Evolutionary conservation across 164 flowering plant genomes (phyloP).

Genomic region (Amborella trichopoda): DNA sequence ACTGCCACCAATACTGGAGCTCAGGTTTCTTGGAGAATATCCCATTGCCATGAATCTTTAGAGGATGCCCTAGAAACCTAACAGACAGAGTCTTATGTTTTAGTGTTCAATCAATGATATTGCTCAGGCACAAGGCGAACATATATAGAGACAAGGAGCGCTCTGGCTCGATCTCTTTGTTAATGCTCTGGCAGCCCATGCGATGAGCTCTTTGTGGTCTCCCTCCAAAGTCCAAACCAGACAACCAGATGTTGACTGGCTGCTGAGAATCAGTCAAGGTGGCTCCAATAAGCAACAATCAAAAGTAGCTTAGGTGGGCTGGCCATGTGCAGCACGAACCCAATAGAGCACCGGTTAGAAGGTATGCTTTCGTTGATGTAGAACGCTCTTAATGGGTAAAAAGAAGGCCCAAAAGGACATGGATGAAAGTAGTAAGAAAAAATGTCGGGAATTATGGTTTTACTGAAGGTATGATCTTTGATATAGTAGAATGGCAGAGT

Average conservation of each 20-base stretch:
- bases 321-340: no score
- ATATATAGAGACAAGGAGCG: neutral
- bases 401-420: no score
- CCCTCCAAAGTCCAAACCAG: conserved; percentile 14
- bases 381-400: no score
- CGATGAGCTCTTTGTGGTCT: conserved; percentile 2
- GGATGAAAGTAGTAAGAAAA: no score
- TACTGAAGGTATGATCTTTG: no score
- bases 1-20: neutral
- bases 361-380: no score
- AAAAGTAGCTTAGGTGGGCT: no score
- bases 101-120: conserved; percentile 1
- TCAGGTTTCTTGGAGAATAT: neutral
- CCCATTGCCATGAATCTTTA: neutral
- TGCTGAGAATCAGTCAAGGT: conserved; percentile 18
- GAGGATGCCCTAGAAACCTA: neutral
- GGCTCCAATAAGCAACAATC: no score
- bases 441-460: no score
- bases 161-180: conserved; percentile 5
- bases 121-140: conserved; percentile 5
- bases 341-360: no score
- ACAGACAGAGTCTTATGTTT: conserved; percentile 9
- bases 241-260: conserved; percentile 27
- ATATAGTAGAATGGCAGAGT: no score
- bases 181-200: conserved; percentile 4